A percentile compares a stretch with the other conserved stretches of the same genome.
Conservation (phyloP, 2,329 filamentous ascomycete species). For the Massarina eburnea region DNA sequence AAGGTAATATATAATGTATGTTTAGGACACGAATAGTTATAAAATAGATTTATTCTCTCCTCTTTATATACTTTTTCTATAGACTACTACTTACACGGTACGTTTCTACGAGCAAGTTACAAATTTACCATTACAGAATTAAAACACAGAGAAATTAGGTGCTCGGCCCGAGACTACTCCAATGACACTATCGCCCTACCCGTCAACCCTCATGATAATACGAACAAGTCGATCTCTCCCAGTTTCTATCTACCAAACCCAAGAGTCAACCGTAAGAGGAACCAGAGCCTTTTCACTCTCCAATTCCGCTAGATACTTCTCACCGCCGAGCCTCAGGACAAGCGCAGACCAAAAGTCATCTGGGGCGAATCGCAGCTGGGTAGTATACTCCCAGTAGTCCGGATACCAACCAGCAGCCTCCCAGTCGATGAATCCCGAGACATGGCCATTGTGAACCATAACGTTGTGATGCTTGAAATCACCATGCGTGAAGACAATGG, state of each 20-base stretch:
- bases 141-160: no score
- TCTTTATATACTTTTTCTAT: no score
- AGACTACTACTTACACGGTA: no score
- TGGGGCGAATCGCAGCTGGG: constrained; percentile 12
- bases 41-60: no score
- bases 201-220: no score
- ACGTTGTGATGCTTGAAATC: constrained; percentile 24
- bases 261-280: constrained; percentile 16
- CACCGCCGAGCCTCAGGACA: constrained; percentile 13
- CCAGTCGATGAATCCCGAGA: constrained; percentile 23
- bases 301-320: constrained; percentile 11
- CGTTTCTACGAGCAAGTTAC: no score
- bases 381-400: constrained; percentile 26
- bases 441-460: constrained; percentile 19
- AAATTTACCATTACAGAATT: no score
- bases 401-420: constrained; percentile 26
- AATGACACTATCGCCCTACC: no score
- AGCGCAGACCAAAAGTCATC: constrained; percentile 15
- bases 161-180: no score
- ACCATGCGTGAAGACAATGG: constrained; percentile 29
- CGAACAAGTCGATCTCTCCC: no score
- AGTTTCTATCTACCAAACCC: constrained; percentile 11
- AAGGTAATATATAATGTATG: no score
- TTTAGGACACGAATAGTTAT: no score
- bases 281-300: constrained; percentile 18